These are phyloP conservation scores for Trichoderma afroharzianum DNA, from an alignment of 2,329 filamentous ascomycete species.

Conservation along the genomic window DNA sequence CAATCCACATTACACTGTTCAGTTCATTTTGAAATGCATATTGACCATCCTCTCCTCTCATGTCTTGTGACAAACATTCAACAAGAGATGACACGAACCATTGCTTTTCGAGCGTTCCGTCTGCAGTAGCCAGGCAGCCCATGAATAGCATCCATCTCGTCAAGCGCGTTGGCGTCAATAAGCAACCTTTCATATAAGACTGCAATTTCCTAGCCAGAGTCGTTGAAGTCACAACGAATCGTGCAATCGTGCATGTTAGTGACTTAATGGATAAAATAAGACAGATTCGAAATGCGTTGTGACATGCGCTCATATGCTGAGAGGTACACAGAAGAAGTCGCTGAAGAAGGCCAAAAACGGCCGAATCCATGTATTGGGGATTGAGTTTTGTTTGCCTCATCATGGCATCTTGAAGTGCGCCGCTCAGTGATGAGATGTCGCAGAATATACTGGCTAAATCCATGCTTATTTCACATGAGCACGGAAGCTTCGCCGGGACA, in stretches of 20 bases:
- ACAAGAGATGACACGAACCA: not conserved
- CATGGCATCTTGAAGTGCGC: not conserved
- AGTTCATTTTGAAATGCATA: not conserved
- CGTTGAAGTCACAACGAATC: not conserved
- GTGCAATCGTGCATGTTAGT: not conserved
- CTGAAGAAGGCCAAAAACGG: not conserved
- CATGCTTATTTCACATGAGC: not conserved
- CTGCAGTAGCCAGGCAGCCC: not conserved
- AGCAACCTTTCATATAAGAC: not conserved
- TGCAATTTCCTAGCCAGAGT: not conserved
- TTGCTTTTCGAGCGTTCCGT: not conserved
- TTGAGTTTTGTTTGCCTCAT: not conserved
- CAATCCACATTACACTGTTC: not conserved
- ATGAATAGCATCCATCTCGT: not conserved
- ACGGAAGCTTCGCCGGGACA: not conserved
- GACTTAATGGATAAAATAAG: not conserved
- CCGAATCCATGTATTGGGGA: not conserved
- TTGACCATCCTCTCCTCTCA: not conserved
- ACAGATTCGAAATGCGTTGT: not conserved
- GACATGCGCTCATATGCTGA: not conserved
- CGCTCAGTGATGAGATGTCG: not conserved
- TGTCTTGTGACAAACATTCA: not conserved
- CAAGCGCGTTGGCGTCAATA: not conserved
- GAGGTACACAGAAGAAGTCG: not conserved
- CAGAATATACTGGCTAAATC: not conserved